A percentile compares a stretch with the other conserved stretches of the same genome.
Evolutionary conservation across 1,284 basidiomycete genomes (phyloP).

Genomic region (Microbotryum lychnidis-dioicae): DNA sequence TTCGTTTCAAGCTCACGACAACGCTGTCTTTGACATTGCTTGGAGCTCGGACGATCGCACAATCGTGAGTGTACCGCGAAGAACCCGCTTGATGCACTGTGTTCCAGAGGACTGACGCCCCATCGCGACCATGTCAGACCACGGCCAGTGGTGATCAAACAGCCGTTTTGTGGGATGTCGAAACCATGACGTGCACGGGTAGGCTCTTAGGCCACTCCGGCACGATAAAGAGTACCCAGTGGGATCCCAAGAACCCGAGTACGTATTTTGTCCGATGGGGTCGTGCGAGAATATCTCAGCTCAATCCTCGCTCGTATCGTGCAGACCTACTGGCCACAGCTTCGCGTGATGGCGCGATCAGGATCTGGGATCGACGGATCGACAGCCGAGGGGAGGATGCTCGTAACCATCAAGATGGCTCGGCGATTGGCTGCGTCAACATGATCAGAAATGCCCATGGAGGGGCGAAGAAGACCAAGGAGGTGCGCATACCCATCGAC

Average conservation of each 20-base stretch:
- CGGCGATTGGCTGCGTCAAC: constrained; percentile 22
- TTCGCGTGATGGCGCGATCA: constrained; percentile 33
- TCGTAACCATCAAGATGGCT: constrained; percentile 2
- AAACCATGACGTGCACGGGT: constrained; percentile 16
- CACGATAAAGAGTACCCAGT: constrained; percentile 32
- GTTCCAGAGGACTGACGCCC: neutral
- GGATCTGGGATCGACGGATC: constrained; percentile 34
- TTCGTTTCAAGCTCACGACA: constrained; percentile 32
- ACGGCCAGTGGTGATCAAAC: constrained; percentile 35
- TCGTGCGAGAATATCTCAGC: neutral
- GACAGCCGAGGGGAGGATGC: constrained; percentile 1
- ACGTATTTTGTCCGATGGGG: neutral
- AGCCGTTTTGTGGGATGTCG: constrained; percentile 26
- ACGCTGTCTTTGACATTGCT: constrained; percentile 34
- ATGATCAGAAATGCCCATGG: constrained; percentile 33
- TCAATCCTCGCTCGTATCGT: neutral
- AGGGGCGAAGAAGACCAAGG: constrained; percentile 9
- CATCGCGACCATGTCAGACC: constrained; percentile 14
- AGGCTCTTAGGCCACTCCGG: constrained; percentile 30
- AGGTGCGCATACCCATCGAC: constrained; percentile 1
- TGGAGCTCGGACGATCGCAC: constrained; percentile 32
- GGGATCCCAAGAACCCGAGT: constrained; percentile 32
- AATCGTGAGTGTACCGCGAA: constrained; percentile 16
- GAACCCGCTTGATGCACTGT: neutral
- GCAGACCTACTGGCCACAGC: constrained; percentile 33